Evolutionary conservation across 805 yeast genomes (phyloP).

Genomic region (Lipomyces yamanashiensis): DNA sequence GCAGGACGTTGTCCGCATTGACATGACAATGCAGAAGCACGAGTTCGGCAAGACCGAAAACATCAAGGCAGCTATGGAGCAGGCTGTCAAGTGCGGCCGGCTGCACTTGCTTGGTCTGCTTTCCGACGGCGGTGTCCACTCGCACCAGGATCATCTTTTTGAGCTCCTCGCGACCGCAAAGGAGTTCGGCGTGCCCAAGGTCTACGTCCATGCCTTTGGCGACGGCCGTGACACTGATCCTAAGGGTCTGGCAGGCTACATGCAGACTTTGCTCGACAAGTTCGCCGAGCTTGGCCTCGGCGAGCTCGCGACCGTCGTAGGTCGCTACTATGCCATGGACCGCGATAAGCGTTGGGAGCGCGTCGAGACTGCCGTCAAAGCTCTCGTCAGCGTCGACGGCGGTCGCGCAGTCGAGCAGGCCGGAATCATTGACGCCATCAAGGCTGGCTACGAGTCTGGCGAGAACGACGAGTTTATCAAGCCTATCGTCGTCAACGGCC

Average conservation of each 20-base stretch:
- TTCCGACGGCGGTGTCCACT: constrained; percentile 39
- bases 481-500: constrained; percentile 36
- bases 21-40: constrained; percentile 35
- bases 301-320: constrained; percentile 38
- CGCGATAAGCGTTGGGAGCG: constrained; percentile 40
- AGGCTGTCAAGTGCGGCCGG: constrained; percentile 36
- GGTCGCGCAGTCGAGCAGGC: constrained; percentile 28
- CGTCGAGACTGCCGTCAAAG: constrained; percentile 37
- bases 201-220: constrained; percentile 38
- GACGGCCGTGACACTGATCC: constrained; percentile 40
- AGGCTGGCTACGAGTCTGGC: constrained; percentile 34
- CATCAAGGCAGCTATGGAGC: constrained; percentile 28
- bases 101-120: constrained; percentile 36
- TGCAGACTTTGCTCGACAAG: constrained; percentile 34
- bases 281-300: constrained; percentile 37
- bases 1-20: constrained; percentile 40
- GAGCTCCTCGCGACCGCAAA: constrained; percentile 35
- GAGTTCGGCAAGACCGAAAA: constrained; percentile 29
- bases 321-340: constrained; percentile 40
- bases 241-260: constrained; percentile 34
- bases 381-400: constrained; percentile 29
- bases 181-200: constrained; percentile 30
- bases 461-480: constrained; percentile 39
- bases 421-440: constrained; percentile 29
- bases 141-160: constrained; percentile 39